Conservation (phyloP, 1,284 basidiomycete species). For the Rhodotorula glutinis region DNA sequence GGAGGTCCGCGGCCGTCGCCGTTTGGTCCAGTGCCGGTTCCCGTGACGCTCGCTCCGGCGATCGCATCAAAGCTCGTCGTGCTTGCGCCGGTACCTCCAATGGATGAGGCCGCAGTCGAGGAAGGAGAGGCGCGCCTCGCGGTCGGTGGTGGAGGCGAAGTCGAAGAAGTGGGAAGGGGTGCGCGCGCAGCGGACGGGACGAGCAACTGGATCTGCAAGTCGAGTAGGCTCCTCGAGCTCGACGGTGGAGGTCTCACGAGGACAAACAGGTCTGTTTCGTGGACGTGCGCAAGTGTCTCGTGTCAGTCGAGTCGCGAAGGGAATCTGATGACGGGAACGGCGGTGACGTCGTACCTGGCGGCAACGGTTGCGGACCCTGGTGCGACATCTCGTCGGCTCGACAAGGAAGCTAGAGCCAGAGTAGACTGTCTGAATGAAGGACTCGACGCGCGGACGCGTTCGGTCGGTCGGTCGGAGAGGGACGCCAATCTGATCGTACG, state of each 20-base stretch:
- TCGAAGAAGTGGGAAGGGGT: neutral
- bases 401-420: no score
- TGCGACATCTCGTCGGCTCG: no score
- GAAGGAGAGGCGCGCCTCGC: neutral
- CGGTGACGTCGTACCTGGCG: neutral
- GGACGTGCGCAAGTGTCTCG: neutral
- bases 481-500: no score
- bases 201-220: conserved; percentile 89
- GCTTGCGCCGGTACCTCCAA: neutral
- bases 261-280: conserved; percentile 49
- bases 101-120: no score
- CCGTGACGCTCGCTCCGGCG: conserved; percentile 25
- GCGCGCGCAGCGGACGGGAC: conserved; percentile 27
- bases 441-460: no score
- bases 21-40: no score
- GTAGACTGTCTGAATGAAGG: no score
- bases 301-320: neutral
- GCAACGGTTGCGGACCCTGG: no score
- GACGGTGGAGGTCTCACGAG: conserved; percentile 79
- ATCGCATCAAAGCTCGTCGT: conserved; percentile 30
- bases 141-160: neutral
- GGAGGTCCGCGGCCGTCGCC: neutral
- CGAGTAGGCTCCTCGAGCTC: conserved; percentile 79
- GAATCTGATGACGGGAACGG: neutral
- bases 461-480: no score